Evolutionary conservation across 148 eudicot species (phyloP).

Genomic region (Diospyros lotus): DNA sequence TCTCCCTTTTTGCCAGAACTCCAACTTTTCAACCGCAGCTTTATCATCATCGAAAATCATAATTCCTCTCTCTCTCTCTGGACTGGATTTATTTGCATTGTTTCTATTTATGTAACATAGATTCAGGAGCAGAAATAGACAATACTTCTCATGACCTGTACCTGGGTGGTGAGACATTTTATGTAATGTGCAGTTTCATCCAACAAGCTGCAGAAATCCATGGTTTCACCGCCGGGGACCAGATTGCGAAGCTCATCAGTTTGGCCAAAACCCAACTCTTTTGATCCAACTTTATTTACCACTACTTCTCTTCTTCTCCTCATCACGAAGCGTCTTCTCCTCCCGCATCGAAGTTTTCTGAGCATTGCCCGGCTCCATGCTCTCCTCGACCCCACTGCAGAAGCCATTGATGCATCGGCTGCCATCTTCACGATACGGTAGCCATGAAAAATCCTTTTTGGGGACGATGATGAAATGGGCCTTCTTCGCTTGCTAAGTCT

Average conservation of each 20-base stretch:
- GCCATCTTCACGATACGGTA: conserved; percentile 40
- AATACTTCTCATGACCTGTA: conserved; percentile 68
- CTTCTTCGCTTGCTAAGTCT: conserved; percentile 24
- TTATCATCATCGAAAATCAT: neutral
- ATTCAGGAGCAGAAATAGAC: conserved; percentile 36
- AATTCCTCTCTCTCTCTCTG: neutral
- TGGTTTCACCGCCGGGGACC: conserved; percentile 74
- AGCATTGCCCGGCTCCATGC: conserved; percentile 75
- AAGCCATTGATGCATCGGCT: conserved; percentile 61
- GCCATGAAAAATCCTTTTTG: conserved; percentile 2
- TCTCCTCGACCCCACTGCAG: conserved; percentile 48
- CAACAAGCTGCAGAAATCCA: conserved; percentile 54
- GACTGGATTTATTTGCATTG: too few species aligned
- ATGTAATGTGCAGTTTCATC: conserved; percentile 80
- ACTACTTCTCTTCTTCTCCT: neutral
- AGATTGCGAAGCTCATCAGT: conserved; percentile 41
- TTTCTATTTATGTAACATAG: neutral
- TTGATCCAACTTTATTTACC: neutral
- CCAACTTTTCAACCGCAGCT: neutral
- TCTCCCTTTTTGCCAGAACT: too few species aligned
- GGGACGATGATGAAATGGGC: neutral
- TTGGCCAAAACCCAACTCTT: neutral
- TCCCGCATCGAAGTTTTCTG: conserved; percentile 18
- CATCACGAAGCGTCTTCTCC: neutral
- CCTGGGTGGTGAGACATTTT: conserved; percentile 71